Base-by-base conservation (phyloP, 2,329 filamentous ascomycete genomes). In the Cladophialophora immunda region DNA sequence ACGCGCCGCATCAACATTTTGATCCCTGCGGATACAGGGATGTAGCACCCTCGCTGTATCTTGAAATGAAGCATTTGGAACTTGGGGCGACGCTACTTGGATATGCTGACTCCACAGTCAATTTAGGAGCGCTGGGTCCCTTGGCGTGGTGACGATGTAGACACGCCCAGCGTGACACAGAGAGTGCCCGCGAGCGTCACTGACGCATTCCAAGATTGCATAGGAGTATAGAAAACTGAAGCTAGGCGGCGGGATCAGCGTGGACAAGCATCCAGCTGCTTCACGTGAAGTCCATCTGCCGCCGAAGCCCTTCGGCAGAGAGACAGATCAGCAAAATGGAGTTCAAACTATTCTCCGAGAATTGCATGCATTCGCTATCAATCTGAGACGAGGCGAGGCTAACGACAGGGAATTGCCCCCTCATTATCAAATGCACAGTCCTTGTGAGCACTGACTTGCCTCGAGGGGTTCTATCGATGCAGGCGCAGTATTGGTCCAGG, bases 311-410 rank as follows among this genome's bases (percentile, higher is more conserved):
- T 27, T 32, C 53, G 53, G 32, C 29, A 55, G 53, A 36, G 8
- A 19, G 29, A 56, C 64, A 61, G 64, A 66, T 66, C 64, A 22
- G 47, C 64, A 27, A 19, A 32, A 56, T 57, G 64, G 64, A 47
- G 29, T 57, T 32, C 36, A 53, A 15, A 19, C 13, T 55, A 32
- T 29, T 50, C 34, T 54, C 58, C 58, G 38, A 30, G 47, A 36
- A 8, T 41, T 62, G n/a, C 47, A 27, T 30, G 58, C 58, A 57
- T 57, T 22, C 22, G 45, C 45, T 50, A 50, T 50, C 45, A 7
- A 50, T 50, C 19, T 9, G 45, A 25, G 45, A 11, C 45, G 45
- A 50, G 45, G 19, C 22, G 45, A 62, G 53, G 59, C 45, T 62
- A 53, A 30, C 19, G 45, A 22, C 11, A 36, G 54, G 45, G 45